A percentile compares a stretch with the other conserved stretches of the same genome.
Conservation (phyloP, 106 monocot species). For the Dendrobium catenatum region DNA sequence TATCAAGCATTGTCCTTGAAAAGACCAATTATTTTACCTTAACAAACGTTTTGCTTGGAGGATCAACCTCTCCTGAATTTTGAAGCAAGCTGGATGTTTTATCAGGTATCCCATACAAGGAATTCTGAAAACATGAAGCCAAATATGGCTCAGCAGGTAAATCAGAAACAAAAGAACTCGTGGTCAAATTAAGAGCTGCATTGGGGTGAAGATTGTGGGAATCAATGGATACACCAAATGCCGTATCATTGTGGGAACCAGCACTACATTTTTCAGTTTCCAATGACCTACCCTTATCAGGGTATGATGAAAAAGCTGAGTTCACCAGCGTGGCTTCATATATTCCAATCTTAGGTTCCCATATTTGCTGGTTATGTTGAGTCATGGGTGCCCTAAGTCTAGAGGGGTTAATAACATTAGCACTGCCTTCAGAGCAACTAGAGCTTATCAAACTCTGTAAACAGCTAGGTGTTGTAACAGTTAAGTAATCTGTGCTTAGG, state of each 20-base stretch:
- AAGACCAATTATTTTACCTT: constrained; percentile 37
- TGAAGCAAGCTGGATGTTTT: constrained; percentile 43
- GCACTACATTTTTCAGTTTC: constrained; percentile 29
- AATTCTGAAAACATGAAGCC: constrained; percentile 37
- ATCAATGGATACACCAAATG: constrained; percentile 47
- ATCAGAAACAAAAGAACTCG: constrained; percentile 16
- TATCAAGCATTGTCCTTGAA: neutral
- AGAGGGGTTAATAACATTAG: constrained; percentile 19
- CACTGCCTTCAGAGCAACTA: constrained; percentile 18
- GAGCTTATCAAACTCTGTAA: constrained; percentile 20
- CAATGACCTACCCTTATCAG: constrained; percentile 30
- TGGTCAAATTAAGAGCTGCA: constrained; percentile 19
- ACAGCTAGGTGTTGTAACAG: constrained; percentile 8
- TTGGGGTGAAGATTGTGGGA: constrained; percentile 32
- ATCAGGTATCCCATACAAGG: constrained; percentile 45
- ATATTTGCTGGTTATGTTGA: constrained; percentile 21
- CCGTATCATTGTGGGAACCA: constrained; percentile 30
- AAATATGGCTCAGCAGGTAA: constrained; percentile 27
- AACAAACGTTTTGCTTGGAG: constrained; percentile 41
- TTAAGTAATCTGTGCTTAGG: constrained; percentile 19
- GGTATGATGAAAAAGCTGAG: constrained; percentile 29
- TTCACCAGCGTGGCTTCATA: constrained; percentile 23
- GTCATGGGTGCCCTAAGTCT: constrained; percentile 19
- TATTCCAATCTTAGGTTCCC: constrained; percentile 19
- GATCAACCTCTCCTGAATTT: constrained; percentile 38